phyloP scores from a whole-genome alignment of 108 stramenopile species.

The Chaetoceros muelleri region DNA sequence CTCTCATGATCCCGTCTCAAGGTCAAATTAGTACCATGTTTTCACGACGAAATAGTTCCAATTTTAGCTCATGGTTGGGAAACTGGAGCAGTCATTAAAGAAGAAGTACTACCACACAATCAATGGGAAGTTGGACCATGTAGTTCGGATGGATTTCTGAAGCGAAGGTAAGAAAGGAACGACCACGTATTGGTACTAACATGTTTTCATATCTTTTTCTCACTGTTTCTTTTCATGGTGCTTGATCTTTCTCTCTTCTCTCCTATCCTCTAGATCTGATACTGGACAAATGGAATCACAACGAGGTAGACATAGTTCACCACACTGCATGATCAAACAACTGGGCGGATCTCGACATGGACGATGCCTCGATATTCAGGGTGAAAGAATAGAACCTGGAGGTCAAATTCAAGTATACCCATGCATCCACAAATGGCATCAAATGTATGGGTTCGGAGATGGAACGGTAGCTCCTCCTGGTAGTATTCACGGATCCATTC shows the following conservation, averaged over 20 bases:
- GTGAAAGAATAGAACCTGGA: conserved; percentile 45
- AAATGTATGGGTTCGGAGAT: conserved; percentile 79
- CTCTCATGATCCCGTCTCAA: background rate
- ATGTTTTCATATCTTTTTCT: background rate
- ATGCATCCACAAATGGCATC: conserved; percentile 73
- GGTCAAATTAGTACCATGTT: conserved; percentile 59
- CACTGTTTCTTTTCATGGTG: background rate
- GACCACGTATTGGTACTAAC: too few relatives aligned
- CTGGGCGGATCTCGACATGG: conserved; percentile 66
- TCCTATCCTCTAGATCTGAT: conserved; percentile 13
- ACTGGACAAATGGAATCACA: conserved; percentile 52
- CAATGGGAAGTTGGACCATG: conserved; percentile 82
- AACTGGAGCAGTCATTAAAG: conserved; percentile 73
- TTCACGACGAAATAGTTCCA: conserved; percentile 51
- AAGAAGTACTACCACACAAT: conserved; percentile 60
- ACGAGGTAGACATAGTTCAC: conserved; percentile 46
- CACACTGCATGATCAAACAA: conserved; percentile 59
- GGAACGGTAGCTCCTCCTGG: conserved; percentile 48
- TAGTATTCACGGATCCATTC: conserved; percentile 52
- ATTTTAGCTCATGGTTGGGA: conserved; percentile 63
- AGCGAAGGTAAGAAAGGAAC: conserved; percentile 33
- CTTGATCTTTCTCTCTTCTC: background rate
- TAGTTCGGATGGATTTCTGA: conserved; percentile 63
- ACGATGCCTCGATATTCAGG: conserved; percentile 70
- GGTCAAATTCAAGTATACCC: conserved; percentile 62